A percentile compares a stretch with the other conserved stretches of the same genome.
Conservation (phyloP, 2,329 filamentous ascomycete genomes). For the Aspergillus glaucus region DNA sequence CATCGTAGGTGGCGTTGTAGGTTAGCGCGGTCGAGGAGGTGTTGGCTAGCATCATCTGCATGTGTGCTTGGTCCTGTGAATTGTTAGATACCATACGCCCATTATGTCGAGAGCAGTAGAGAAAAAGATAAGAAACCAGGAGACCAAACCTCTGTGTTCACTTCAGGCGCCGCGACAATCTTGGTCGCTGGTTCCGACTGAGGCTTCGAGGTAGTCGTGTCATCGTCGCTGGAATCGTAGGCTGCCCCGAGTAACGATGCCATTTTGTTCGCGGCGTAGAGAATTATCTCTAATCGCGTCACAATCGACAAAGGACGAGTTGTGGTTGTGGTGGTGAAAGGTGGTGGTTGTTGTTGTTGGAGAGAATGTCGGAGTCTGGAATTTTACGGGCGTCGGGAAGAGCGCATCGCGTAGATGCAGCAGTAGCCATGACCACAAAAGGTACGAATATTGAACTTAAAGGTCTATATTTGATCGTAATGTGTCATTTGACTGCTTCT, state of each 20-base stretch:
- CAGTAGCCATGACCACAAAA: background rate
- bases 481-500: background rate
- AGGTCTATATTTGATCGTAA: too few relatives aligned
- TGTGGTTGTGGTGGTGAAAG: constrained; percentile 9
- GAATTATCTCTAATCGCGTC: constrained; percentile 5
- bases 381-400: constrained; percentile 28
- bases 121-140: constrained; percentile 9
- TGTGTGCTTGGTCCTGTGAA: constrained; percentile 43
- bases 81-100: constrained; percentile 30
- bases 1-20: constrained; percentile 60
- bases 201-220: constrained; percentile 19
- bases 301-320: constrained; percentile 3
- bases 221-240: constrained; percentile 48
- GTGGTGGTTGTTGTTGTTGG: constrained; percentile 4
- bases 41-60: constrained; percentile 48
- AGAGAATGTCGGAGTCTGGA: constrained; percentile 8
- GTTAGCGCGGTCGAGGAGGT: constrained; percentile 46
- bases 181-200: constrained; percentile 26
- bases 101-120: background rate
- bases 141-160: constrained; percentile 53
- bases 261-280: constrained; percentile 22
- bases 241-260: constrained; percentile 38
- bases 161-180: constrained; percentile 47
- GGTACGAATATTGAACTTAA: background rate
- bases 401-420: constrained; percentile 16